A percentile compares a stretch with the other conserved stretches of the same genome.
Evolutionary conservation across 1,284 basidiomycete genomes (phyloP).

Genomic region (Wolfiporia cocos): DNA sequence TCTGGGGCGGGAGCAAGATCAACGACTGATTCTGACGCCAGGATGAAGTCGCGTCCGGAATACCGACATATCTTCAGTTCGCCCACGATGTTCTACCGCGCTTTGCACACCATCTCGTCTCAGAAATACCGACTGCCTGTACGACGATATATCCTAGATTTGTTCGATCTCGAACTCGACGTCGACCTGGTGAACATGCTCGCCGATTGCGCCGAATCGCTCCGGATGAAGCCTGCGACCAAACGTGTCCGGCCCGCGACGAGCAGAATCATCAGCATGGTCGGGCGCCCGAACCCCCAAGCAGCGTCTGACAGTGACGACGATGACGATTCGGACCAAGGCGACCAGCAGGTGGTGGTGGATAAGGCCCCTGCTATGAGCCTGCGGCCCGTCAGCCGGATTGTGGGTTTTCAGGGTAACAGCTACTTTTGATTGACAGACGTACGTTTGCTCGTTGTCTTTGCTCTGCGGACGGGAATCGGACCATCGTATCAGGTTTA

Average conservation of each 20-base stretch:
- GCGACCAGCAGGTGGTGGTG: conserved; percentile 31
- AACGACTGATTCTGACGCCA: conserved; percentile 22
- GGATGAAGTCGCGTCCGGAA: conserved; percentile 78
- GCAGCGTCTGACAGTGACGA: conserved; percentile 57
- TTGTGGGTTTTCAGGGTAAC: conserved; percentile 48
- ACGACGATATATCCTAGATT: conserved; percentile 86
- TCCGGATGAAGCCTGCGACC: conserved; percentile 9
- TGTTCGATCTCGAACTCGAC: conserved; percentile 82
- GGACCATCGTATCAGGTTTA: no score
- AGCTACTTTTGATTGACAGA: conserved; percentile 5
- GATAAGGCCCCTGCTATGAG: conserved; percentile 48
- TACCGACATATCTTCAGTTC: conserved; percentile 75
- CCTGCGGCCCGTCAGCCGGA: conserved; percentile 50
- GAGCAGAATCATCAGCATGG: conserved; percentile 47
- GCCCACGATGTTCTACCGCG: conserved; percentile 75
- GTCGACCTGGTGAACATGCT: conserved; percentile 48
- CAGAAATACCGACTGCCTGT: conserved; percentile 89
- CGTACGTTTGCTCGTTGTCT: neutral
- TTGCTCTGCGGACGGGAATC: no score
- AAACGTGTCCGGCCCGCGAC: conserved; percentile 2
- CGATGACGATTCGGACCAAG: conserved; percentile 47
- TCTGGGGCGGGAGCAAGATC: neutral
- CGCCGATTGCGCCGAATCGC: conserved; percentile 34
- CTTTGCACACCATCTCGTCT: conserved; percentile 79
- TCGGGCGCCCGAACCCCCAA: conserved; percentile 39